These are phyloP conservation scores for Lichtheimia corymbifera DNA, from an alignment of 371 early-diverging fungal genomes.

Conservation along the genomic window DNA sequence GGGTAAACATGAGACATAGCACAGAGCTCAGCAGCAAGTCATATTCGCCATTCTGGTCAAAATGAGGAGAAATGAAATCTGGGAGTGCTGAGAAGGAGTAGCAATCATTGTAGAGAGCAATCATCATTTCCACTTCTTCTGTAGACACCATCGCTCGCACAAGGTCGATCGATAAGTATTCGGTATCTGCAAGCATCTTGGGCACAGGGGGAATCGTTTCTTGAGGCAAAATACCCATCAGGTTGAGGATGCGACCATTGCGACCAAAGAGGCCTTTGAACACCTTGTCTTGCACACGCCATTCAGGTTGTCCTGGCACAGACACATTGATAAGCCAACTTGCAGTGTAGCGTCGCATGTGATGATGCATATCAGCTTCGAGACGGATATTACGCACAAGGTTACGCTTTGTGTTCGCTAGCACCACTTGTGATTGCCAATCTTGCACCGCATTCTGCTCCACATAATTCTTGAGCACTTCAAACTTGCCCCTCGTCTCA, in stretches of 20 bases:
- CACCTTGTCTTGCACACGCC: conserved; percentile 20
- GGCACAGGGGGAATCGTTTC: conserved; percentile 21
- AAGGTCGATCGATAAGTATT: conserved; percentile 17
- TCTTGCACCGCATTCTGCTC: conserved; percentile 15
- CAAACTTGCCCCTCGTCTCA: conserved; percentile 21
- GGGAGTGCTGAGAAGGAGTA: conserved; percentile 28
- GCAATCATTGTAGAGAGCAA: conserved; percentile 28
- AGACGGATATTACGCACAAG: conserved; percentile 22
- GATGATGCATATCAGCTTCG: conserved; percentile 21
- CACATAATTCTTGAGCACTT: conserved; percentile 20
- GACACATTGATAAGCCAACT: conserved; percentile 17
- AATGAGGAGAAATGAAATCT: conserved; percentile 24
- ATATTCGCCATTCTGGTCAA: conserved; percentile 22
- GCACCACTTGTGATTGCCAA: conserved; percentile 20
- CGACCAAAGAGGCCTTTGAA: conserved; percentile 18
- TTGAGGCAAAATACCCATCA: conserved; percentile 12
- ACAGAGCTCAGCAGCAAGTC: conserved; percentile 22
- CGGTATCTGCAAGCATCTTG: conserved; percentile 8
- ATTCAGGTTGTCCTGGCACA: conserved; percentile 17
- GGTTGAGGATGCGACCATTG: conserved; percentile 15
- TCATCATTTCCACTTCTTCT: conserved; percentile 28
- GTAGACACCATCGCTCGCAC: conserved; percentile 27
- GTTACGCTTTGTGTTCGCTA: conserved; percentile 17
- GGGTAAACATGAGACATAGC: conserved; percentile 22
- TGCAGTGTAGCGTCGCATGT: conserved; percentile 24